Percentiles rank a stretch among this genome's conserved stretches.
Evolutionary conservation across 495 filamentous ascomycete genomes (phyloP).

Genomic region (Evernia prunastri): DNA sequence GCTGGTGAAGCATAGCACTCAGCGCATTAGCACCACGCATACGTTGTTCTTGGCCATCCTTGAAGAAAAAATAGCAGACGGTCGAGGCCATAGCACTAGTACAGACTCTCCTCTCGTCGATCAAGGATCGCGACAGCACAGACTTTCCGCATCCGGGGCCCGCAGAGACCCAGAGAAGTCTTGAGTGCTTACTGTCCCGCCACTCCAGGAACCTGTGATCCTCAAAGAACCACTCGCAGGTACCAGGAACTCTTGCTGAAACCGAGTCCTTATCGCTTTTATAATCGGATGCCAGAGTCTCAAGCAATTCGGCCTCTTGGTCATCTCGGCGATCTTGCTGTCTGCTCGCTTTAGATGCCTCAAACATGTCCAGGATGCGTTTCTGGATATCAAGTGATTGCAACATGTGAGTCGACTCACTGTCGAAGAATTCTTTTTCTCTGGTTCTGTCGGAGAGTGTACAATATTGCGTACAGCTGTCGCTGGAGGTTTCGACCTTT

Average conservation of each 20-base stretch:
- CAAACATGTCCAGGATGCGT: not conserved
- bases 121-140: constrained; percentile 35
- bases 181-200: constrained; percentile 25
- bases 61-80: constrained; percentile 45
- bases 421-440: not conserved
- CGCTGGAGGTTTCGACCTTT: constrained; percentile 18
- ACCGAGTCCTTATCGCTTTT: constrained; percentile 29
- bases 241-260: constrained; percentile 24
- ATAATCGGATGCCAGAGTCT: constrained; percentile 30
- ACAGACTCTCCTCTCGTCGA: constrained; percentile 30
- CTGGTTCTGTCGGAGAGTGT: not conserved
- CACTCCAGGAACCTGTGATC: constrained; percentile 32
- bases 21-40: constrained; percentile 32
- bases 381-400: constrained; percentile 2
- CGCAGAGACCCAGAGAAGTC: constrained; percentile 41
- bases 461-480: constrained; percentile 2
- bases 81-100: constrained; percentile 30
- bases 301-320: constrained; percentile 23
- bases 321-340: constrained; percentile 20
- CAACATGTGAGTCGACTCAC: not conserved
- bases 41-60: constrained; percentile 35
- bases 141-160: constrained; percentile 45
- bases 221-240: constrained; percentile 35
- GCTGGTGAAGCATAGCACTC: constrained; percentile 39
- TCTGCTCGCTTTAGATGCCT: constrained; percentile 2